Conservation (phyloP, 2,329 filamentous ascomycete species). For the Bipolaris sorokiniana region DNA sequence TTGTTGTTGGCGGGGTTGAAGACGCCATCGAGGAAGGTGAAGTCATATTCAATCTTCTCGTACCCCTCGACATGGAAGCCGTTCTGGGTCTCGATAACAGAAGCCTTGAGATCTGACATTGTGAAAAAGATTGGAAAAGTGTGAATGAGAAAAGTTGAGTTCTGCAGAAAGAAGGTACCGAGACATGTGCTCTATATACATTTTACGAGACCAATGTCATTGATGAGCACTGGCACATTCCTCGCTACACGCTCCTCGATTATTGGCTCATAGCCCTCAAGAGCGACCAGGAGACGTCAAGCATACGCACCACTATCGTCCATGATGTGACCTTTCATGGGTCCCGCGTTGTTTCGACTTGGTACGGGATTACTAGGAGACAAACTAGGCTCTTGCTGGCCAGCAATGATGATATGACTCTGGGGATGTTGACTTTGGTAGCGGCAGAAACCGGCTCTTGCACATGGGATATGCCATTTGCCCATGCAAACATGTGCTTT, state of each 20-base stretch:
- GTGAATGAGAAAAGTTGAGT: constrained; percentile 34
- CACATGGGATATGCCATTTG: constrained; percentile 25
- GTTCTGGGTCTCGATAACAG: constrained; percentile 65
- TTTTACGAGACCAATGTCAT: constrained; percentile 16
- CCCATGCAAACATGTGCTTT: constrained; percentile 32
- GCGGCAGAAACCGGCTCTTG: constrained; percentile 28
- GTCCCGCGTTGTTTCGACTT: constrained; percentile 33
- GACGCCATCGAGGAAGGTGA: constrained; percentile 73
- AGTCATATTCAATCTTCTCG: constrained; percentile 79
- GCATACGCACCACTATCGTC: constrained; percentile 29
- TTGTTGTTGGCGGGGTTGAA: constrained; percentile 67
- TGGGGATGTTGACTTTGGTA: constrained; percentile 12
- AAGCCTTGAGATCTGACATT: constrained; percentile 73
- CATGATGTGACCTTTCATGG: constrained; percentile 27
- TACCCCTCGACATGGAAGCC: constrained; percentile 76
- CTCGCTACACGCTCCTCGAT: constrained; percentile 25
- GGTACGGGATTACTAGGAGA: constrained; percentile 24
- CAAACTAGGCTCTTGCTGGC: constrained; percentile 36
- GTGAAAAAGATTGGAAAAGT: constrained; percentile 29
- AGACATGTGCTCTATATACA: constrained; percentile 28
- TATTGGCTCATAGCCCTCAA: constrained; percentile 33
- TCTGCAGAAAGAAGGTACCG: constrained; percentile 23
- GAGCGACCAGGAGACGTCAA: constrained; percentile 34
- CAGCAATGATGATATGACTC: constrained; percentile 45
- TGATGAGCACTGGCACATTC: constrained; percentile 17